These are phyloP conservation scores for Zhuliangozyma parablackwelliae DNA, from an alignment of 1,139 yeast species.

Conservation along the genomic window DNA sequence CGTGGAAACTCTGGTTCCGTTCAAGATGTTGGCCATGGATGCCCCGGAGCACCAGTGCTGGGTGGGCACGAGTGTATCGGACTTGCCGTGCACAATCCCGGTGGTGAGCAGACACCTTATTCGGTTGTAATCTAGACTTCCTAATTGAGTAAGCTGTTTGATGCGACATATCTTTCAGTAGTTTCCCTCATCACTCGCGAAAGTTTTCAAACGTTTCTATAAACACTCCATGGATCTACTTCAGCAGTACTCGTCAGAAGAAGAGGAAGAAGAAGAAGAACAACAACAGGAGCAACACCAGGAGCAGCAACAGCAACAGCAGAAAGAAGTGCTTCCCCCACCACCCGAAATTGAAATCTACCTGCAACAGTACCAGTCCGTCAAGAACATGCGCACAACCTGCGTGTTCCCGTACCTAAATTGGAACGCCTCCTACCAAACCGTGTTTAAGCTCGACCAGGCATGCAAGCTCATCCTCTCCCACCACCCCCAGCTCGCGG, in stretches of 20 bases:
- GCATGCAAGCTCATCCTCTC: constrained; percentile 1
- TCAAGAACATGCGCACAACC: constrained; percentile 1
- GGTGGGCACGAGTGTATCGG: constrained; percentile 5
- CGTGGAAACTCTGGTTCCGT: constrained; percentile 4
- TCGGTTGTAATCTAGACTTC: neutral
- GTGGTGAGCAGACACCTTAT: constrained; percentile 2
- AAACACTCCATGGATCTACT: no score
- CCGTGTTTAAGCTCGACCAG: constrained; percentile 2
- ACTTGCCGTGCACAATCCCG: constrained; percentile 7
- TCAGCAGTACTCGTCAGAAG: no score
- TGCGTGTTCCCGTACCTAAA: constrained; percentile 5
- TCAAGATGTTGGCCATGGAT: constrained; percentile 10
- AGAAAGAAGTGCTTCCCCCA: no score
- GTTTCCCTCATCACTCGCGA: no score
- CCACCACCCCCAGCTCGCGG: constrained; percentile 4
- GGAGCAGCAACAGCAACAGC: no score
- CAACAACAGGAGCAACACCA: no score
- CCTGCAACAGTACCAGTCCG: constrained; percentile 10
- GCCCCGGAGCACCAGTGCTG: constrained; percentile 12
- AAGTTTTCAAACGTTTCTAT: neutral
- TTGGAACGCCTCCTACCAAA: constrained; percentile 8
- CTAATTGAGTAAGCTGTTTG: neutral
- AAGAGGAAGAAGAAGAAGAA: no score
- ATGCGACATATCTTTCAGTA: neutral
- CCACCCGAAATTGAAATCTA: constrained; percentile 1